Percentiles rank a stretch among this genome's conserved stretches.
Evolutionary conservation across 2,329 filamentous ascomycete genomes (phyloP).

Genomic region (Botrytis aclada): DNA sequence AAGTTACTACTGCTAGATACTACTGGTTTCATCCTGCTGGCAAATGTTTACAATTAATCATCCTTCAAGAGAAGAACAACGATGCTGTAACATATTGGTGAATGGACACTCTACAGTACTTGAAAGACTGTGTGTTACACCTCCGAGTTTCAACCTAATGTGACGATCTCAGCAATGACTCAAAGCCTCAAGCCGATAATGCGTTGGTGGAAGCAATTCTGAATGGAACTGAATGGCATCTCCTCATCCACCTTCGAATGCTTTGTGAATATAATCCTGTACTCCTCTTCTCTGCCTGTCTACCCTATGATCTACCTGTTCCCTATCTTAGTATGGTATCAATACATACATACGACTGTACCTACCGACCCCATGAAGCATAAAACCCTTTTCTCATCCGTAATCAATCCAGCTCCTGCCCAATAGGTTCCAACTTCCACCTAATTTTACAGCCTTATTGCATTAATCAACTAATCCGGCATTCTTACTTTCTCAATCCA

Average conservation of each 20-base stretch:
- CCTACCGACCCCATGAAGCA: background rate
- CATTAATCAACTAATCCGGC: background rate
- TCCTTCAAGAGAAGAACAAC: no score
- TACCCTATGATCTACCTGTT: no score
- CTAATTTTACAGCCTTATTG: background rate
- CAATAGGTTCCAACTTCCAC: background rate
- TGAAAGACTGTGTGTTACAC: background rate
- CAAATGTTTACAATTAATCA: no score
- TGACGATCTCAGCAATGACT: background rate
- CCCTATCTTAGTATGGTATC: background rate
- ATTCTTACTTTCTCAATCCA: background rate
- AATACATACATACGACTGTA: background rate
- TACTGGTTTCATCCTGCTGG: background rate
- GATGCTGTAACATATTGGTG: background rate
- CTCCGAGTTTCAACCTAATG: background rate
- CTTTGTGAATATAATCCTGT: background rate
- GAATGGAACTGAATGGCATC: background rate
- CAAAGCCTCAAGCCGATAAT: background rate
- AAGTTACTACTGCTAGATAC: background rate
- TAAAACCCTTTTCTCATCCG: background rate
- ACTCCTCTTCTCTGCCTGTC: background rate
- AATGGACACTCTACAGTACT: background rate
- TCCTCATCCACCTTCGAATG: background rate
- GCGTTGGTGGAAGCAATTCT: background rate
- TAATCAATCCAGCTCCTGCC: background rate